Percentiles rank a stretch among this genome's conserved stretches.
Evolutionary conservation across 768 basidiomycete species (phyloP).

Genomic region (Tylopilus cervinicoccineus): DNA sequence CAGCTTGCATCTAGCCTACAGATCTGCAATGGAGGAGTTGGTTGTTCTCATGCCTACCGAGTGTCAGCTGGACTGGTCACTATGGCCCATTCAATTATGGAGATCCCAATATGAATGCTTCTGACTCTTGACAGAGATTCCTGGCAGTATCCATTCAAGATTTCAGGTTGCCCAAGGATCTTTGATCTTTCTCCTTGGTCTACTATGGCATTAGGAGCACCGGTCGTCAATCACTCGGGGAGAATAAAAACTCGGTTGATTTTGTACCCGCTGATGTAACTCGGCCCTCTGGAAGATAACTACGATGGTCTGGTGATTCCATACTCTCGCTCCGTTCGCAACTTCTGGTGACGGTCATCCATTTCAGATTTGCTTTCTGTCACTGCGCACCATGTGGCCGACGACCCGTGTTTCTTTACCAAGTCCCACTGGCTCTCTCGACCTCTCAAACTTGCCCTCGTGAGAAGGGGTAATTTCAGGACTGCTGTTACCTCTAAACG

Average conservation of each 20-base stretch:
- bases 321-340: no score
- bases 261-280: no score
- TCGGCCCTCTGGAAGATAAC: background rate
- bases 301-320: no score
- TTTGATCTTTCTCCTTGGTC: no score
- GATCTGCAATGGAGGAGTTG: background rate
- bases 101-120: no score
- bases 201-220: no score
- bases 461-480: conserved; percentile 10
- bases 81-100: no score
- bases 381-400: conserved; percentile 14
- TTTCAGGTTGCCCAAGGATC: no score
- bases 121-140: no score
- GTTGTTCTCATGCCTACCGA: background rate
- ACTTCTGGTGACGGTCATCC: conserved; percentile 1
- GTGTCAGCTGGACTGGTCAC: background rate
- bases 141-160: background rate
- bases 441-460: conserved; percentile 3
- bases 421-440: background rate
- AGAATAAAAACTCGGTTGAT: no score
- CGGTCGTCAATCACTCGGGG: no score
- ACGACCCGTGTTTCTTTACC: conserved; percentile 1
- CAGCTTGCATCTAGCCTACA: background rate
- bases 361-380: background rate
- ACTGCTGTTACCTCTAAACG: conserved; percentile 2